Evolutionary conservation across 495 filamentous ascomycete genomes (phyloP).

Genomic region (Daldinia decipiens): DNA sequence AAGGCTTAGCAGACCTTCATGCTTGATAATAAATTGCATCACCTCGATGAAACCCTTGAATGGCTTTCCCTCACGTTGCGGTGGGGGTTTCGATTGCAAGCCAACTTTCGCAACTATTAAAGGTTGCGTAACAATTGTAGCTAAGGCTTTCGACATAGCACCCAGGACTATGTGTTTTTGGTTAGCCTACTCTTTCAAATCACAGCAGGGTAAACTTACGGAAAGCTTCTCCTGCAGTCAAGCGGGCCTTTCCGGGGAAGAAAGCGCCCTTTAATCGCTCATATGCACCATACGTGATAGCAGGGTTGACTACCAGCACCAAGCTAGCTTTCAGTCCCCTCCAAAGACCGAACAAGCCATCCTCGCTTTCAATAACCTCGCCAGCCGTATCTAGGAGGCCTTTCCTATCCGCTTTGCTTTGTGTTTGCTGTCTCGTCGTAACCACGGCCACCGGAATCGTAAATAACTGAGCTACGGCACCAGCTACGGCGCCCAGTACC

Average conservation of each 20-base stretch:
- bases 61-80: constrained; percentile 83
- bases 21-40: constrained; percentile 88
- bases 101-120: constrained; percentile 98
- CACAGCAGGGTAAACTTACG: constrained; percentile 63
- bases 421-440: constrained; percentile 95
- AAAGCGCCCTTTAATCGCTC: constrained; percentile 84
- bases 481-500: constrained; percentile 84
- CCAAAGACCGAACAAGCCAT: constrained; percentile 91
- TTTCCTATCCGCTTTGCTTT: constrained; percentile 81
- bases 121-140: constrained; percentile 93
- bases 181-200: constrained; percentile 20
- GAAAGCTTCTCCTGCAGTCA: constrained; percentile 91
- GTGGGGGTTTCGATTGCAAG: constrained; percentile 90
- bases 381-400: constrained; percentile 87
- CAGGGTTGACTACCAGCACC: constrained; percentile 95
- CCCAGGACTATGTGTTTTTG: constrained; percentile 73
- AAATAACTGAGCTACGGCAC: constrained; percentile 92
- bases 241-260: constrained; percentile 78
- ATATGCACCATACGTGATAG: constrained; percentile 98
- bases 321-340: constrained; percentile 95
- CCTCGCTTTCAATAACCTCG: constrained; percentile 90
- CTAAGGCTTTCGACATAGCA: constrained; percentile 90
- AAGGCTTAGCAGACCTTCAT: constrained; percentile 82
- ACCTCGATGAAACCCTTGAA: constrained; percentile 97
- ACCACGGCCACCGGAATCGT: constrained; percentile 96